These are phyloP conservation scores for Capsella rubella DNA, from an alignment of 441 rosid species.

Conservation along the genomic window DNA sequence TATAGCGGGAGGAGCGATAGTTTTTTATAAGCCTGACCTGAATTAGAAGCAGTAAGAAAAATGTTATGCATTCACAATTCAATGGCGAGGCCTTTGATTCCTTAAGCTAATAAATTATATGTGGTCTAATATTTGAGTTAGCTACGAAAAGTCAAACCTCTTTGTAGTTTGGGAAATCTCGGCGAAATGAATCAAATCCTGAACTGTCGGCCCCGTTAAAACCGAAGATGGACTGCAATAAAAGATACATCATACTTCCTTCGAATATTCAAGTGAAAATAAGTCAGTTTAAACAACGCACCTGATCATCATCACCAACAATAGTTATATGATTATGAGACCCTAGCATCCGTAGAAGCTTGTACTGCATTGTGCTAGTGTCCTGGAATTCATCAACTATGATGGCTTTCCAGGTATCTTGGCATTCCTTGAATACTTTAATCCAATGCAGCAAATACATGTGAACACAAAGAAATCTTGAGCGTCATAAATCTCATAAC, in stretches of 20 bases:
- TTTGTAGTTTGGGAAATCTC: slow-evolving; percentile 78
- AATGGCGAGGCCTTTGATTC: slow-evolving; percentile 4
- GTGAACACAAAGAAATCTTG: slow-evolving; percentile 38
- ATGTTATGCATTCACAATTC: slow-evolving; percentile 8
- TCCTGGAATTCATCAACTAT: slow-evolving; percentile 97
- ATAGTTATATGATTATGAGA: slow-evolving; percentile 80
- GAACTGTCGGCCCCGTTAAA: slow-evolving; percentile 94
- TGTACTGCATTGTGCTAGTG: slow-evolving; percentile 93
- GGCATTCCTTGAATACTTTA: slow-evolving; percentile 76
- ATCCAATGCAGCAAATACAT: slow-evolving; percentile 34
- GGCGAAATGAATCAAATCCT: slow-evolving; percentile 92
- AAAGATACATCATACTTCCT: slow-evolving; percentile 19
- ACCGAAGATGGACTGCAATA: slow-evolving; percentile 90
- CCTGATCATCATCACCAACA: slow-evolving; percentile 99
- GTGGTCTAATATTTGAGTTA: slow-evolving; percentile 20
- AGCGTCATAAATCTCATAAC: slow-evolving; percentile 26
- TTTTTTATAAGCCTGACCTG: slow-evolving; percentile 87
- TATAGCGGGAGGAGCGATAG: slow-evolving; percentile 86
- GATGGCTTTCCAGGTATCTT: slow-evolving; percentile 82
- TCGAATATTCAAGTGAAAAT: slow-evolving; percentile 1
- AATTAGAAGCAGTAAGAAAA: slow-evolving; percentile 37
- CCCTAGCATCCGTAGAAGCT: slow-evolving; percentile 72
- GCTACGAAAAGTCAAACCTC: slow-evolving; percentile 62
- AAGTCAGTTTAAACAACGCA: slow-evolving; percentile 33
- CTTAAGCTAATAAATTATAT: slow-evolving; percentile 15